Evolutionary conservation across 495 filamentous ascomycete species (phyloP).

Genomic region (Penicilliopsis zonata): DNA sequence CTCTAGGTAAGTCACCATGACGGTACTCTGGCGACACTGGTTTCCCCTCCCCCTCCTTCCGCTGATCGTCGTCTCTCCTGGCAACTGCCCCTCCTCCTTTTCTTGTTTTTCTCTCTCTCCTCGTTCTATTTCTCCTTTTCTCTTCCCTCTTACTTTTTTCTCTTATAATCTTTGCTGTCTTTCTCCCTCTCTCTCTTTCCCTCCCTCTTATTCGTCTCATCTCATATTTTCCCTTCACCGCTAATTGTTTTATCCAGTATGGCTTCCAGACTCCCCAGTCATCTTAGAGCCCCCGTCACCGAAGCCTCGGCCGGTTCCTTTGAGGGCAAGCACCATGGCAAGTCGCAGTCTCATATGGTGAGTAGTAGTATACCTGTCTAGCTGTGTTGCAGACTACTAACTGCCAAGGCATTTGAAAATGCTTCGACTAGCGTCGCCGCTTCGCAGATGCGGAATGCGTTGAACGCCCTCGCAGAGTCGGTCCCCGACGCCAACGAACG

Average conservation of each 20-base stretch:
- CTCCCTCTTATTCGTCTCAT: too few relatives aligned
- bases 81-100: too few relatives aligned
- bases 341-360: slow-evolving; percentile 93
- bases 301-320: slow-evolving; percentile 39
- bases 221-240: slow-evolving; percentile 3
- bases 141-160: not conserved
- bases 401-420: slow-evolving; percentile 86
- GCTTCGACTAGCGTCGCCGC: slow-evolving; percentile 95
- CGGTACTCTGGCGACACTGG: too few relatives aligned
- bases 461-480: slow-evolving; percentile 84
- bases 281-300: slow-evolving; percentile 54
- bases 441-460: slow-evolving; percentile 95
- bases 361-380: slow-evolving; percentile 32
- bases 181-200: not conserved
- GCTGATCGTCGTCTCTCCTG: too few relatives aligned
- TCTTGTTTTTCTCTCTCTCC: too few relatives aligned
- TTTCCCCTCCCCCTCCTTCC: too few relatives aligned
- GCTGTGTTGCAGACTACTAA: slow-evolving; percentile 3
- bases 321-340: slow-evolving; percentile 74
- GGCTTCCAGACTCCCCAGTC: slow-evolving; percentile 45
- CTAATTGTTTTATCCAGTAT: slow-evolving; percentile 3
- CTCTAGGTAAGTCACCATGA: not conserved
- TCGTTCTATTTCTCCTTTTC: too few relatives aligned
- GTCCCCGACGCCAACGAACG: slow-evolving; percentile 73
- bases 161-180: not conserved